Evolutionary conservation across 148 eudicot species (phyloP), one percentile per base, ranked within the genome.

Genomic region (Rhododendron mucronatum): DNA sequence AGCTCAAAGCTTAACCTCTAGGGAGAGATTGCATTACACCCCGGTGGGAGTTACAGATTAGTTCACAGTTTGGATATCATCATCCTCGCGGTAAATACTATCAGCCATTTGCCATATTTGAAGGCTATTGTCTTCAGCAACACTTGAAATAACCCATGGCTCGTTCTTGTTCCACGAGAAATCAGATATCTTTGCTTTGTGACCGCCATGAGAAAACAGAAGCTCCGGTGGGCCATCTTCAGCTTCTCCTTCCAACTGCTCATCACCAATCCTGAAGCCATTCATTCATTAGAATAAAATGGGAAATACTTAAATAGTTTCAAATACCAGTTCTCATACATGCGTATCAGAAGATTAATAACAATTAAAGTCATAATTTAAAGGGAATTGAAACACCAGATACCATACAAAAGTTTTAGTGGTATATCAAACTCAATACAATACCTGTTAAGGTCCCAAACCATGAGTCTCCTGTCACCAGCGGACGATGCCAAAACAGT

Each of bases 371-470:
- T 45, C 41, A 77, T 7, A 77, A 44, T 11, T 44, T 0, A 18
- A 77, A 77, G 48, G 48, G 48, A 77, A 35, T 23, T 44, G 26
- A 15, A 30, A 71, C 78, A 74, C 75, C 75, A 12, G 37, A 13
- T 1, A 33, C 10, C 44, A 7, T 2, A 37, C 1, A 39, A 12
- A 39, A 76, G 37, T 47, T 74, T 45, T 8, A 23, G 15, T 33
- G 39, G n/a, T 65, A 14, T 33, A 39, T 47, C 6, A 35, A 83
- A 83, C 53, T 44, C 55, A 35, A 14, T 63, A 28, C 51, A 61
- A 4, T 92, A 95, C 99, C 95, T 95, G 95, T 89, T 95, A 87
- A 97, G 96, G 91, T 97, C 99, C 99, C 99, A 97, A 87, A 97
- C 98, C 99, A 95, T 97, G 91, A 97, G 88, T 87, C 99, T 93